A percentile compares a stretch with the other conserved stretches of the same genome.
Conservation (phyloP, 805 yeast genomes). For the Candida hispaniensis region DNA sequence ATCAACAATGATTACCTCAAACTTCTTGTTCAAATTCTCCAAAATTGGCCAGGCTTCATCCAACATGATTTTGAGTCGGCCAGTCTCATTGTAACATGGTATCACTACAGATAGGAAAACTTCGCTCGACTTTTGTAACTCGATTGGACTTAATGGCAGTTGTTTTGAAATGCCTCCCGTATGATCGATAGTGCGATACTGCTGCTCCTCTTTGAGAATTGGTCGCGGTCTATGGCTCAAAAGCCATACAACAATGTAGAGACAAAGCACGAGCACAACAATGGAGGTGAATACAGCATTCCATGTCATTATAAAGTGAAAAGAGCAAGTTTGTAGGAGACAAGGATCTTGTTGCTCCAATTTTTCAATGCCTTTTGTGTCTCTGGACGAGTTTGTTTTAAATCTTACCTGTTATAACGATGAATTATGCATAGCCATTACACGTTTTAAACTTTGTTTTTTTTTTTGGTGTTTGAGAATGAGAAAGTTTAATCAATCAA, state of each 20-base stretch:
- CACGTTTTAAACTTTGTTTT: no score
- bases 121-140: constrained; percentile 12
- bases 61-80: constrained; percentile 44
- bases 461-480: no score
- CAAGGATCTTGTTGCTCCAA: no score
- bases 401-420: no score
- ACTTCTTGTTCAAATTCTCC: constrained; percentile 30
- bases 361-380: no score
- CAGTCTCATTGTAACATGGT: constrained; percentile 88
- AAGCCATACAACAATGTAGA: constrained; percentile 8
- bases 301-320: no score
- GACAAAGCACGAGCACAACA: constrained; percentile 3
- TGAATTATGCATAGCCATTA: no score
- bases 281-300: constrained; percentile 11
- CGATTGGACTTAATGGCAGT: constrained; percentile 6
- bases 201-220: constrained; percentile 6
- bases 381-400: no score
- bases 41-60: constrained; percentile 40
- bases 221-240: constrained; percentile 12
- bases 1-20: constrained; percentile 80
- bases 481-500: no score
- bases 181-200: constrained; percentile 3
- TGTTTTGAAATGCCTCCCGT: constrained; percentile 3
- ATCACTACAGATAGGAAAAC: constrained; percentile 66
- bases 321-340: no score